Base-by-base conservation (phyloP, 805 yeast species). In the Wickerhamomyces pijperi region DNA sequence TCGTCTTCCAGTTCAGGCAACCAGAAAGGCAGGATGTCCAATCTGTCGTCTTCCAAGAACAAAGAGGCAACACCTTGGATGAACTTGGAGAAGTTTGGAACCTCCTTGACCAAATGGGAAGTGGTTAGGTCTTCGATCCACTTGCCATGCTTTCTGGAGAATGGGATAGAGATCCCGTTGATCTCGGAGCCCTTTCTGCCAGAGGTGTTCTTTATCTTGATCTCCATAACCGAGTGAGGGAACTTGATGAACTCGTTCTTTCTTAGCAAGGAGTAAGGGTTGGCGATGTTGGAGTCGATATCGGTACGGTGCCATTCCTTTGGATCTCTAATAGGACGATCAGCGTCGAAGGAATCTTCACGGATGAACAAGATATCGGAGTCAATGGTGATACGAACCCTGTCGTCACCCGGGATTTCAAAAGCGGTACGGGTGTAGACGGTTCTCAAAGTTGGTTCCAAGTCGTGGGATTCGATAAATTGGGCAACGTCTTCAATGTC, bases 351-450 rank as follows among this genome's bases (percentile, higher is more conserved):
- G 0, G 90, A 63, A 58, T 90, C 97, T 58, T 90, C 98, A 51
- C 97, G 76, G 44, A 90, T 79, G 55, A 84, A 88, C 38, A 79
- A 55, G 41, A 92, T 76, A 57, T 92, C 92, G 14, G 94, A 81
- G 61, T 90, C 97, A 46, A 90, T 84, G 34, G 84, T 79, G 44
- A 92, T 78, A 57, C 97, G 78, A 31, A 88, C 81, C 54, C 90
- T 75, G 58, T 88, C 94, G 58, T 92, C 97, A 42, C 97, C 97
- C 3, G 98, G 98, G 51, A 90, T 90, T 67, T 90, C 97, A 68
- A 92, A 90, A 3, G 97, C 97, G 5, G 95, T 84, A 60, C 97
- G 74, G 33, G 86, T 83, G 64, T 84, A 86, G 29, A 80, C 74
- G 11, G 96, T 74, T 64, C 97, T 78, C 56, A 92, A 63, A 31